Conservation (phyloP, 2,329 filamentous ascomycete species). For the Teratosphaeria nubilosa region DNA sequence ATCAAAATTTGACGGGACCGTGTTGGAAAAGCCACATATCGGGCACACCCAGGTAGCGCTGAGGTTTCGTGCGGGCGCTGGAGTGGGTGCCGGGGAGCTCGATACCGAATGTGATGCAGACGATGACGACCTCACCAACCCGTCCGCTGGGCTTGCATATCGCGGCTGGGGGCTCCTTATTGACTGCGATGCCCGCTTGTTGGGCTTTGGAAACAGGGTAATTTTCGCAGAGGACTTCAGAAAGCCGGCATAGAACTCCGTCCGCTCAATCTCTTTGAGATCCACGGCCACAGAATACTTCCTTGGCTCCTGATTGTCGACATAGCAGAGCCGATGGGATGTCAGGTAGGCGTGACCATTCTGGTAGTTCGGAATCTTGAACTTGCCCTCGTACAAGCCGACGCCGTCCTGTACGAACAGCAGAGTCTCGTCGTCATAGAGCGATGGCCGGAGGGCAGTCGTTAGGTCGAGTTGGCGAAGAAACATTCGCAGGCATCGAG, state of each 20-base stretch:
- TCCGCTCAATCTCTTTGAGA: conserved; percentile 80
- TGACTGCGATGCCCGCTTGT: conserved; percentile 51
- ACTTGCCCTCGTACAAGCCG: conserved; percentile 94
- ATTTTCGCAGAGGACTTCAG: conserved; percentile 92
- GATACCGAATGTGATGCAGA: conserved; percentile 37
- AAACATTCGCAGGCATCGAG: conserved; percentile 67
- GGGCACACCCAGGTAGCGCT: conserved; percentile 87
- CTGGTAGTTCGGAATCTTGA: conserved; percentile 87
- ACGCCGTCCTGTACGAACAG: conserved; percentile 97
- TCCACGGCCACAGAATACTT: conserved; percentile 77
- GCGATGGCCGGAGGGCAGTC: conserved; percentile 83
- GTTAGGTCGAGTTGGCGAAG: conserved; percentile 92
- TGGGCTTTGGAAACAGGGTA: conserved; percentile 72
- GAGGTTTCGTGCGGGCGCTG: conserved; percentile 36
- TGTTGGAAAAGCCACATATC: conserved; percentile 92
- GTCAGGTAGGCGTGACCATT: conserved; percentile 95
- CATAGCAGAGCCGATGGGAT: conserved; percentile 89
- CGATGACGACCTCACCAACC: conserved; percentile 33
- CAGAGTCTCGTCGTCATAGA: conserved; percentile 86
- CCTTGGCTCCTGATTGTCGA: conserved; percentile 77
- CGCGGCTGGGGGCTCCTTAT: conserved; percentile 42
- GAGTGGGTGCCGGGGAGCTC: conserved; percentile 14
- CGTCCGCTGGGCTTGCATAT: conserved; percentile 32
- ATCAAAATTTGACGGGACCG: conserved; percentile 88
- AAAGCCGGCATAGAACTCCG: conserved; percentile 87